Base-by-base conservation (phyloP, 176 grass and related monocot species). In the Poa pratensis region DNA sequence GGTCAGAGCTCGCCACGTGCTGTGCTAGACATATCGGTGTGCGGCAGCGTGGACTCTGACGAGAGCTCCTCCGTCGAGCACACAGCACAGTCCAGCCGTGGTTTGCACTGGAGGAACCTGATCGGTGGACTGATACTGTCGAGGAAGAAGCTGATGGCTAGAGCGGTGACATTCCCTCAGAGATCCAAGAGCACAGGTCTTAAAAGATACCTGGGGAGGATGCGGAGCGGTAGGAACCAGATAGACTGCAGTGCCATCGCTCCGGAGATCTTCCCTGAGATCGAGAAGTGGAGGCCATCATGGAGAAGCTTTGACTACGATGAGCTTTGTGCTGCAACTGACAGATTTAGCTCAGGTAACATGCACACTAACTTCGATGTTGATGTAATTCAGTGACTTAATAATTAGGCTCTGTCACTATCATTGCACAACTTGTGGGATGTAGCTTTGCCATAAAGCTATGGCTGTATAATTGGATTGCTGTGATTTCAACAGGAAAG, bases 281-380 rank as follows among this genome's bases (percentile, higher is more conserved):
- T 92, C 37, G 85, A 84, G 50, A 99, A 88, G 75, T 94, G 84
- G 78, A 96, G 83, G 57, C 97, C 94, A 48, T 94, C 94, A 79
- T 99, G 97, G 97, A 90, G 97, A 84, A 99, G 88, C 71, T 99
- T 99, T 46, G 94, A 94, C 57, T 91, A 96, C 19, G 30, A 85
- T 26, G 97, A 99, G 79, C 94, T 99, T 55, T 85, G 89, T 34
- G 76, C 83, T 51, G 97, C 94, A 14, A 99, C 97, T 62, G 77
- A 92, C 79, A 89, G 84, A 62, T 99, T 99, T 73, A 94, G 86
- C 83, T 70, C 90, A 99, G 97, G 97, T 96, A 87, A 77, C 35
- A 82, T 85, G 68, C 77, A 63, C 64, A 73, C 54, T 69, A 59
- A 40, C 35, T 73, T 57, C 15, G 68, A 50, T 60, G 39, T 32